Evolutionary conservation across 768 basidiomycete genomes (phyloP).

Genomic region (Lactifluus volemus): DNA sequence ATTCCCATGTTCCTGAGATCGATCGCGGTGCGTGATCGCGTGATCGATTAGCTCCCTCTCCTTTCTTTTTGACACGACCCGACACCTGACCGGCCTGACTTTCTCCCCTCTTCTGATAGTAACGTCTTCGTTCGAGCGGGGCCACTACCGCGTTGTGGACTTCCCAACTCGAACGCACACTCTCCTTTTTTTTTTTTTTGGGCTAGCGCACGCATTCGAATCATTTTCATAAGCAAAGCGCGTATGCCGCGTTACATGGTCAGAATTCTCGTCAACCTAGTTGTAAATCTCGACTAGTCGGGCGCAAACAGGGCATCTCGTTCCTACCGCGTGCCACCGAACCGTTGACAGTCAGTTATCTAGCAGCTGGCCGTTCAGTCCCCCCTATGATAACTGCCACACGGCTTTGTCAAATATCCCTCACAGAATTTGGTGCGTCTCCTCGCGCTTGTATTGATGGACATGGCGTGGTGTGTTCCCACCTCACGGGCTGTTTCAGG

Average conservation of each 20-base stretch:
- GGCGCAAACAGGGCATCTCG: constrained; percentile 46
- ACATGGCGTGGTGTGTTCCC: constrained; percentile 56
- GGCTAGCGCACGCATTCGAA: not conserved
- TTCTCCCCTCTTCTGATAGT: too few species aligned
- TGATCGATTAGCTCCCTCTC: constrained; percentile 12
- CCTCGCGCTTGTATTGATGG: constrained; percentile 53
- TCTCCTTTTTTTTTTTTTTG: not conserved
- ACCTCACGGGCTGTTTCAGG: constrained; percentile 37
- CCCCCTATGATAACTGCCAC: constrained; percentile 59
- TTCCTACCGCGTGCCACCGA: not conserved
- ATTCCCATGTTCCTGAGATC: constrained; percentile 73
- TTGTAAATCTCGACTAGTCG: constrained; percentile 48
- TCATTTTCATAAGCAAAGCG: constrained; percentile 27
- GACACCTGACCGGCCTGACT: too few species aligned
- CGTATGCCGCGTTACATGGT: constrained; percentile 57
- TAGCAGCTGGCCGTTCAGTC: constrained; percentile 49
- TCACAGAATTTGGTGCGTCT: constrained; percentile 74
- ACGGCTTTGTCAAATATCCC: constrained; percentile 67
- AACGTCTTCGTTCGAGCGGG: too few species aligned
- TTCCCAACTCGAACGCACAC: too few species aligned
- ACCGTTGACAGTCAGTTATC: not conserved
- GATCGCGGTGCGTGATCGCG: constrained; percentile 72
- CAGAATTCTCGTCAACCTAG: constrained; percentile 75
- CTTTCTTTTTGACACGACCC: too few species aligned
- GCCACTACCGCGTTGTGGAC: too few species aligned